Base-by-base conservation (phyloP, 306 rosid genomes). In the Prunus mume region DNA sequence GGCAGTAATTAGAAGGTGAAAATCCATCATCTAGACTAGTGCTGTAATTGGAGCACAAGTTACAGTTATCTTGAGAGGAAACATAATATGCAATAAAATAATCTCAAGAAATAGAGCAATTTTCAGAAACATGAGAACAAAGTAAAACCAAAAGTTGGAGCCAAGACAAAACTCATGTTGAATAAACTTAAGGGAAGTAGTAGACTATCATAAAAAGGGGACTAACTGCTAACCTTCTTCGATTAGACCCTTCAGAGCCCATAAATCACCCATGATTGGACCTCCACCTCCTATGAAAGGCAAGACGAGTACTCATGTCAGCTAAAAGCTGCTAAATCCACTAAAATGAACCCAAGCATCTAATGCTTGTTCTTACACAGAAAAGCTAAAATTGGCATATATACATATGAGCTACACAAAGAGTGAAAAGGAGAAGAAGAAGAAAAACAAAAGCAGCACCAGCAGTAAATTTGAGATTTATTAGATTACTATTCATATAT, bases 211-310 rank as follows among this genome's bases (percentile, higher is more conserved):
- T 47, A 52, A 22, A 50, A 27, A 79, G 45, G 30, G 56, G 25
- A 73, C 71, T 52, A 51, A 76, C 51, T 61, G 30, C 76, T 69
- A 66, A 95, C 97, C 96, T 89, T 86, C 97, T 71, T 89, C 98
- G 66, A 95, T 84, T 61, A 95, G 91, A 79, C 98, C 97, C 83
- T 92, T 95, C 86, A 95, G 83, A 38, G 97, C 98, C 98, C 98
- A 95, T 80, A 95, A 90, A 86, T 94, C 97, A 73, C 96, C 93
- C 98, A 95, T 87, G 68, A 95, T 92, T n/a, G 98, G 96, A 81
- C 98, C 97, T 47, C 97, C 97, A 65, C 97, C 98, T 75, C 97
- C 98, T 95, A 79, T 79, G 77, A 47, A 61, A 78, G 78, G 74
- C 58, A 80, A 72, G 63, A 61, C 32, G 41, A 64, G 70, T 55